Evolutionary conservation across 2,329 filamentous ascomycete genomes (phyloP).

Genomic region (Claviceps sp.): DNA sequence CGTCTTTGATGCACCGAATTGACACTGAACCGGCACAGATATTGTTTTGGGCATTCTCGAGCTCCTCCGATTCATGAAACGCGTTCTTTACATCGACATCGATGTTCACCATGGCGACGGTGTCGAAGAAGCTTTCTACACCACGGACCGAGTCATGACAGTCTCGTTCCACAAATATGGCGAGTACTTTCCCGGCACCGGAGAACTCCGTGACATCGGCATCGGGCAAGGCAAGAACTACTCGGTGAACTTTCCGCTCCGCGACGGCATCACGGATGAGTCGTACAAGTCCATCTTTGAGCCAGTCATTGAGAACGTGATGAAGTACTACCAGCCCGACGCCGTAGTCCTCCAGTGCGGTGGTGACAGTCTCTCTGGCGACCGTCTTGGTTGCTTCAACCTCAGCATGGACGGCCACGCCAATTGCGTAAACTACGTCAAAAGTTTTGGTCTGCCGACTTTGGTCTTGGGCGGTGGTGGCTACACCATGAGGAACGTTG

Average conservation of each 20-base stretch:
- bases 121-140: slow-evolving; percentile 88
- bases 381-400: slow-evolving; percentile 93
- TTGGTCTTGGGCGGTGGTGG: slow-evolving; percentile 92
- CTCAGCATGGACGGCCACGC: slow-evolving; percentile 93
- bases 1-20: slow-evolving; percentile 3
- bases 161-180: slow-evolving; percentile 95
- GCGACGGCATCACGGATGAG: slow-evolving; percentile 80
- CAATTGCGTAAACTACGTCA: slow-evolving; percentile 85
- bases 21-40: slow-evolving; percentile 37
- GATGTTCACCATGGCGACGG: slow-evolving; percentile 91
- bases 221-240: slow-evolving; percentile 83
- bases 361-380: slow-evolving; percentile 85
- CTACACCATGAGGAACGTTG: slow-evolving; percentile 95
- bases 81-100: slow-evolving; percentile 96
- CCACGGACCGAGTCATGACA: slow-evolving; percentile 84
- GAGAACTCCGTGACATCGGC: slow-evolving; percentile 73
- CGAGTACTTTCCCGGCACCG: slow-evolving; percentile 88
- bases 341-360: slow-evolving; percentile 94
- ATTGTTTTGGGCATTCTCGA: slow-evolving; percentile 94
- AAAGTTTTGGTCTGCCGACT: slow-evolving; percentile 70
- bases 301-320: slow-evolving; percentile 73
- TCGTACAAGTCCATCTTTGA: slow-evolving; percentile 89
- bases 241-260: slow-evolving; percentile 78
- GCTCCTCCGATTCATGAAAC: slow-evolving; percentile 76
- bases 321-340: slow-evolving; percentile 77